Percentiles rank a stretch among this genome's conserved stretches.
Evolutionary conservation across 495 filamentous ascomycete genomes (phyloP).

Genomic region (Hyaloscypha variabilis): DNA sequence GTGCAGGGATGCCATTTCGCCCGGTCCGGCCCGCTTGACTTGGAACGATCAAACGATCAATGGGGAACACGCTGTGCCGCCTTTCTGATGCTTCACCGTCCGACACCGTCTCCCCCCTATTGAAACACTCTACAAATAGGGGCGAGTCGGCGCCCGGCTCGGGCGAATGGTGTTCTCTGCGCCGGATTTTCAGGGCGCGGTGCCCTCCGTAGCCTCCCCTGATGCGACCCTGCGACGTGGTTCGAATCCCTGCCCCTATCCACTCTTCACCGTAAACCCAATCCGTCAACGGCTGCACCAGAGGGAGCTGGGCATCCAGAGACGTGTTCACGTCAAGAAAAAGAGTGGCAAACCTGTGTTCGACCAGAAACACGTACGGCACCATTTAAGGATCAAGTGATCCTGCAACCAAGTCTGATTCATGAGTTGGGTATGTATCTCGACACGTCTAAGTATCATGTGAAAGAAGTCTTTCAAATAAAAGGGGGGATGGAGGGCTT

Average conservation of each 20-base stretch:
- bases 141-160: not conserved
- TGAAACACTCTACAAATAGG: conserved; percentile 6
- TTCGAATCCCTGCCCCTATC: conserved; percentile 1
- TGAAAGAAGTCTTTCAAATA: not conserved
- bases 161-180: not conserved
- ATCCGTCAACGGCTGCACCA: not conserved
- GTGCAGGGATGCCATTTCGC: not conserved
- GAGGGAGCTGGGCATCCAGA: not conserved
- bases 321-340: conserved; percentile 1
- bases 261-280: not conserved
- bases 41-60: not conserved
- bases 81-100: not conserved
- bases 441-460: conserved; percentile 1
- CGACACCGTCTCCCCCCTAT: conserved; percentile 2
- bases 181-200: conserved; percentile 4
- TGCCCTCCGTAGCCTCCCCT: not conserved
- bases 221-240: conserved; percentile 14
- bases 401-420: not conserved
- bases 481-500: not conserved
- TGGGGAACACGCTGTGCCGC: not conserved
- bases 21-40: not conserved
- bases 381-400: conserved; percentile 3
- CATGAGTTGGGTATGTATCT: not conserved
- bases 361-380: not conserved
- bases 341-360: not conserved